phyloP scores from a whole-genome alignment of 179 eudicot genomes.

The Vitellaria paradoxa region DNA sequence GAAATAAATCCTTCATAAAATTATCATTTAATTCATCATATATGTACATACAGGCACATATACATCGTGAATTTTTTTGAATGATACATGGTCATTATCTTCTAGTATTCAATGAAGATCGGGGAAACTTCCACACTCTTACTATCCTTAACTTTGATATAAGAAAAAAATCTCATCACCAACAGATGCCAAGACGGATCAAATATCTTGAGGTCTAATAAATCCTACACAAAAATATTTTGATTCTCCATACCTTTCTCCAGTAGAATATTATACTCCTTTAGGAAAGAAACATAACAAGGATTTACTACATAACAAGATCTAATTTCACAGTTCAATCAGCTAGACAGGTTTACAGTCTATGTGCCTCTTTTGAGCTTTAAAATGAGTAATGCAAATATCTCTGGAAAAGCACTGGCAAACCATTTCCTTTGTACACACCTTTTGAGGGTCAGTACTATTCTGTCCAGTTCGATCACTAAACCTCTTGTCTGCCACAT shows the following conservation, averaged over 20 bases:
- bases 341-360: not conserved
- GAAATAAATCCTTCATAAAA: too few relatives aligned
- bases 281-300: not conserved
- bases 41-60: not conserved
- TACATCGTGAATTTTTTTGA: too few relatives aligned
- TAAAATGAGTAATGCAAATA: not conserved
- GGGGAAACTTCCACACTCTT: not conserved
- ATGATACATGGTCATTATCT: not conserved
- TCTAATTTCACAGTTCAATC: not conserved
- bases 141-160: not conserved
- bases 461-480: conserved; percentile 32
- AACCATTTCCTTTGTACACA: conserved; percentile 46
- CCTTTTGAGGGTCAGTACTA: conserved; percentile 34
- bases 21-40: not conserved
- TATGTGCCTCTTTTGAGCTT: conserved; percentile 1
- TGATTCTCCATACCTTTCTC: not conserved
- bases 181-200: not conserved
- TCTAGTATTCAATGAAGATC: not conserved
- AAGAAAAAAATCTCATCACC: not conserved
- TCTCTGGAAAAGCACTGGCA: not conserved
- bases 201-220: not conserved
- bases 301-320: too few relatives aligned
- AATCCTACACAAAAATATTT: not conserved
- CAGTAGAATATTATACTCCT: not conserved
- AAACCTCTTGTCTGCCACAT: conserved; percentile 46